phyloP scores from a whole-genome alignment of 148 eudicot genomes.

The Fagopyrum homotropicum region DNA sequence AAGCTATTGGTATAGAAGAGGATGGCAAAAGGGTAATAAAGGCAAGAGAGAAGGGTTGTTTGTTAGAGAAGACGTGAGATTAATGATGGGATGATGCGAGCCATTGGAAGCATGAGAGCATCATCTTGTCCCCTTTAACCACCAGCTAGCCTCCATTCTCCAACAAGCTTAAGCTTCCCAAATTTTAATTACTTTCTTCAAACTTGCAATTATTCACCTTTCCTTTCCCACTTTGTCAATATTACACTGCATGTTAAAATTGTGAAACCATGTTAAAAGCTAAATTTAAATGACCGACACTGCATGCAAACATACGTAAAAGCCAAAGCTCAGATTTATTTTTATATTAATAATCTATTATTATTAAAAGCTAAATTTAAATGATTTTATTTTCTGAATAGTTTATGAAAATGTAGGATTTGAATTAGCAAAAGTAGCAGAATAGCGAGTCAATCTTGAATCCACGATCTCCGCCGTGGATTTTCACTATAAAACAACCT shows the following conservation, averaged over 20 bases:
- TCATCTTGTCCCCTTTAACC: slow-evolving; percentile 1
- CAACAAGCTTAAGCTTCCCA: not conserved
- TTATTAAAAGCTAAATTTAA: no score
- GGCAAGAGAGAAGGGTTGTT: not conserved
- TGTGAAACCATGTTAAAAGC: not conserved
- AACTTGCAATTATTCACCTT: not conserved
- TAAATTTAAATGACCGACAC: not conserved
- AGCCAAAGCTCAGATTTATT: not conserved
- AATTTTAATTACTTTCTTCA: not conserved
- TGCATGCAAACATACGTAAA: not conserved
- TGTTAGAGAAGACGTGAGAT: not conserved
- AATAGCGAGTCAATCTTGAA: not conserved
- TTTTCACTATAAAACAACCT: not conserved
- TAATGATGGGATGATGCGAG: slow-evolving; percentile 11
- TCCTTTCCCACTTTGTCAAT: not conserved
- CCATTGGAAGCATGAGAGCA: slow-evolving; percentile 3
- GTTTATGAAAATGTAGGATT: not conserved
- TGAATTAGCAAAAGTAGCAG: not conserved
- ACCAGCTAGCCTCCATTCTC: not conserved
- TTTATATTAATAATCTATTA: no score
- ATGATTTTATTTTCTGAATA: no score
- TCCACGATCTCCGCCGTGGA: slow-evolving; percentile 12
- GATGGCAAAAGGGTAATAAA: not conserved
- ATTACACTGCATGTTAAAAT: not conserved
- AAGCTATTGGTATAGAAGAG: not conserved